Evolutionary conservation across 108 stramenopile species (phyloP).

Genomic region (Hondaea fermentalgiana): DNA sequence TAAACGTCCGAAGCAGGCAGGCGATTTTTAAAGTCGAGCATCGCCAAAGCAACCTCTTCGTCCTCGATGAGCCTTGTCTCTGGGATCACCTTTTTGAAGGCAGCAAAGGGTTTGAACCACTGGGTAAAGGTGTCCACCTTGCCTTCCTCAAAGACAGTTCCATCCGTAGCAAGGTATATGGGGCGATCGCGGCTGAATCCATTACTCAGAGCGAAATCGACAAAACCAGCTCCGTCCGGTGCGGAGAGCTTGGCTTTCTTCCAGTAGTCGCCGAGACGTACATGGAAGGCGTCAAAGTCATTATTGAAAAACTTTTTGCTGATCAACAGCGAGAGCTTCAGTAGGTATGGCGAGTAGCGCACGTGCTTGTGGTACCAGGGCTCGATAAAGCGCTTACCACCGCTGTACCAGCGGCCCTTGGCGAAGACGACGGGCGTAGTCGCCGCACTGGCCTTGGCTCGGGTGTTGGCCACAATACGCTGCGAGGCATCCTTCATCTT

Average conservation of each 20-base stretch:
- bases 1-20: neutral
- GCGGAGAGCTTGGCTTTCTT: slow-evolving; percentile 9
- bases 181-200: neutral
- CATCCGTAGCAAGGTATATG: neutral
- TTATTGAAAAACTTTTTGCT: neutral
- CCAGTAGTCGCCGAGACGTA: slow-evolving; percentile 2
- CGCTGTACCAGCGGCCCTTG: neutral
- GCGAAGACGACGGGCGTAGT: neutral
- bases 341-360: slow-evolving; percentile 2
- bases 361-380: neutral
- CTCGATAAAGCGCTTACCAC: neutral
- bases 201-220: neutral
- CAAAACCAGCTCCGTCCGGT: neutral
- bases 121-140: neutral
- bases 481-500: neutral
- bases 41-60: neutral
- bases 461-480: neutral
- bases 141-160: neutral
- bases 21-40: neutral
- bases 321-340: neutral
- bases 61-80: neutral
- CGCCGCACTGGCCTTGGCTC: neutral
- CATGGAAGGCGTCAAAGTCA: neutral
- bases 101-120: neutral
- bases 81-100: neutral